Evolutionary conservation across 202 grass and related monocot genomes (phyloP).

Genomic region (Musa balbisiana): DNA sequence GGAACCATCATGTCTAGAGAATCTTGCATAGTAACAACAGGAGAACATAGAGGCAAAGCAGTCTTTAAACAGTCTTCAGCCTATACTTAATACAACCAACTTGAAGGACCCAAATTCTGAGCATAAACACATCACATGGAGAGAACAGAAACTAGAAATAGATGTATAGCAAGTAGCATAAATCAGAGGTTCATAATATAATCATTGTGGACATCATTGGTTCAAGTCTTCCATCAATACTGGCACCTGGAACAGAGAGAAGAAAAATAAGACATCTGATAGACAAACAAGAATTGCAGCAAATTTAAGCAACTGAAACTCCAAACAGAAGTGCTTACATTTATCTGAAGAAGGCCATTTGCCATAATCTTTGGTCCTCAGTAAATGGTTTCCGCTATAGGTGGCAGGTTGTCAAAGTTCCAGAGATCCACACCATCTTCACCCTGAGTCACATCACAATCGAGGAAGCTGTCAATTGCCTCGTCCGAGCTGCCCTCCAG

Average conservation of each 20-base stretch:
- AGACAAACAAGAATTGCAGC: background rate
- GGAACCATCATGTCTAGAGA: background rate
- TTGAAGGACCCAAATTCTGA: background rate
- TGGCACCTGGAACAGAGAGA: background rate
- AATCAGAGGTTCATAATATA: background rate
- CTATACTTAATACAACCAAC: background rate
- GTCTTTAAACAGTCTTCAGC: background rate
- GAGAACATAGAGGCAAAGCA: background rate
- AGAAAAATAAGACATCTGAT: background rate
- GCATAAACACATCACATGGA: background rate
- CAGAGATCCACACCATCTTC: slow-evolving; percentile 47
- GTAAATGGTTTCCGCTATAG: slow-evolving; percentile 28
- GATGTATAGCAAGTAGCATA: background rate
- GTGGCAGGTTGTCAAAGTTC: slow-evolving; percentile 67
- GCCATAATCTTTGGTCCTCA: slow-evolving; percentile 21
- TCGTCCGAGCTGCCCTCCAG: slow-evolving; percentile 33
- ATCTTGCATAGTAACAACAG: background rate
- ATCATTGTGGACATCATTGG: background rate
- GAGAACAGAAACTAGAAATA: background rate
- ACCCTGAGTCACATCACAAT: slow-evolving; percentile 38
- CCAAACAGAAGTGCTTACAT: background rate
- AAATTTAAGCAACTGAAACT: background rate
- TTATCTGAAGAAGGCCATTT: slow-evolving; percentile 9
- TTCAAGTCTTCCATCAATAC: background rate
- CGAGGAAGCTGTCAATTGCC: slow-evolving; percentile 46